phyloP scores from a whole-genome alignment of 257 asterid genomes.

The Fraxinus pennsylvanica region DNA sequence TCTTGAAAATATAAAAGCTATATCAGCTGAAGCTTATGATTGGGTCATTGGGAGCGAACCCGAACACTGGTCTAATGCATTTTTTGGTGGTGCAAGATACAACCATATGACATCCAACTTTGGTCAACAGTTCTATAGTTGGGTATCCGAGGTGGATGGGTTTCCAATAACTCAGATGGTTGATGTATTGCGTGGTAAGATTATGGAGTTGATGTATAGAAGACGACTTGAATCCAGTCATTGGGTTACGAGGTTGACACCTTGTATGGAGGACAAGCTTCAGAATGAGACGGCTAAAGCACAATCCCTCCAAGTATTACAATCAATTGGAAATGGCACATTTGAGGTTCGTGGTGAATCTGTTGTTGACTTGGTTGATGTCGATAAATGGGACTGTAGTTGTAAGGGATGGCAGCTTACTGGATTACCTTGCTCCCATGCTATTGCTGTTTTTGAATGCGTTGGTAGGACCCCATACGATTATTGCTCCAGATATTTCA shows the following conservation, averaged over 20 bases:
- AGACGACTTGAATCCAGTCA: conserved; percentile 76
- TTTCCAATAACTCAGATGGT: conserved; percentile 97
- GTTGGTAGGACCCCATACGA: conserved; percentile 66
- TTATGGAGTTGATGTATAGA: conserved; percentile 81
- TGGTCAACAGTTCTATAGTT: conserved; percentile 82
- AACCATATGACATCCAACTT: conserved; percentile 87
- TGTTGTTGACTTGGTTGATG: conserved; percentile 57
- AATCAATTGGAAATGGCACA: conserved; percentile 47
- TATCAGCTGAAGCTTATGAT: conserved; percentile 87
- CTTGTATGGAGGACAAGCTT: conserved; percentile 84
- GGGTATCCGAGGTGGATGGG: conserved; percentile 97
- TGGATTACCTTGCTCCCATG: conserved; percentile 94
- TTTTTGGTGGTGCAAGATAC: conserved; percentile 78
- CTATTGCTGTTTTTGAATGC: conserved; percentile 67
- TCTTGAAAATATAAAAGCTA: conserved; percentile 84
- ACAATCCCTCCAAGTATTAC: conserved; percentile 47
- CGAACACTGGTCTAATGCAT: conserved; percentile 90
- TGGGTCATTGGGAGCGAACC: conserved; percentile 89
- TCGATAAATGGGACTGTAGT: conserved; percentile 80
- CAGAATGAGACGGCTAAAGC: conserved; percentile 68
- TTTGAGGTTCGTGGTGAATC: conserved; percentile 75
- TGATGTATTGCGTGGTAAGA: conserved; percentile 85
- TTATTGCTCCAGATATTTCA: conserved; percentile 75
- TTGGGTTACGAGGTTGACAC: conserved; percentile 77
- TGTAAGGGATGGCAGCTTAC: conserved; percentile 90